Evolutionary conservation across 495 filamentous ascomycete genomes (phyloP), one percentile per base, ranked within the genome.

Genomic region (Cladorrhinum samala): DNA sequence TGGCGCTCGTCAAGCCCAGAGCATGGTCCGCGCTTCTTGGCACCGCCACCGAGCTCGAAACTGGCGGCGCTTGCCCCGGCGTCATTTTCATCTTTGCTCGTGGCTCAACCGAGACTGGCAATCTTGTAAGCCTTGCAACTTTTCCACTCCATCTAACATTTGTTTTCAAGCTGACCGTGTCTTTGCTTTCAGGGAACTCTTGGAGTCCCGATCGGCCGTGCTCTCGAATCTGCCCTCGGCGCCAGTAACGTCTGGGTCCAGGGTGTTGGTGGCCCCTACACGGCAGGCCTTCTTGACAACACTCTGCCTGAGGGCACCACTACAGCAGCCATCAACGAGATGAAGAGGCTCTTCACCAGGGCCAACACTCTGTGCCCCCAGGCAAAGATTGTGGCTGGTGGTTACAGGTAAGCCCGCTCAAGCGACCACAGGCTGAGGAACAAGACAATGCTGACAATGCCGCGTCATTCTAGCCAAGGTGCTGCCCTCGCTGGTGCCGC

Each of bases 381-480:
- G 9, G 60, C 71, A n/a, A 66, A 70, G 49, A 56, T 74, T 19
- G 68, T 72, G 0, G 59, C 68, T n/a, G 65, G 63, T 38, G 64
- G 70, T 1, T 73, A 73, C 57, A 61, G 23, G 69, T 80, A 46
- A 64, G 68, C n/a, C n/a, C n/a, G n/a, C n/a, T n/a, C 19, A 71
- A 71, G 50, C 14, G 6, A 17, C 39, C 39, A 41, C 14, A 41
- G 17, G 37, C 20, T 41, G 17, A 41, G 16, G 5, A 17, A 41
- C 16, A 16, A 1, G 5, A 6, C 39, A 8, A 41, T 17, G n/a
- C 39, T 41, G 39, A 41, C n/a, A 3, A 41, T 8, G 63, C 76
- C 54, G 73, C 79, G 39, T 72, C 77, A 53, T 82, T 78, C 57
- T 54, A 60, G 76, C 58, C 80, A 83, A 63, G 81, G 81, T 38